phyloP scores from a whole-genome alignment of 2,329 filamentous ascomycete species.

The Trichoderma cornu-damae region DNA sequence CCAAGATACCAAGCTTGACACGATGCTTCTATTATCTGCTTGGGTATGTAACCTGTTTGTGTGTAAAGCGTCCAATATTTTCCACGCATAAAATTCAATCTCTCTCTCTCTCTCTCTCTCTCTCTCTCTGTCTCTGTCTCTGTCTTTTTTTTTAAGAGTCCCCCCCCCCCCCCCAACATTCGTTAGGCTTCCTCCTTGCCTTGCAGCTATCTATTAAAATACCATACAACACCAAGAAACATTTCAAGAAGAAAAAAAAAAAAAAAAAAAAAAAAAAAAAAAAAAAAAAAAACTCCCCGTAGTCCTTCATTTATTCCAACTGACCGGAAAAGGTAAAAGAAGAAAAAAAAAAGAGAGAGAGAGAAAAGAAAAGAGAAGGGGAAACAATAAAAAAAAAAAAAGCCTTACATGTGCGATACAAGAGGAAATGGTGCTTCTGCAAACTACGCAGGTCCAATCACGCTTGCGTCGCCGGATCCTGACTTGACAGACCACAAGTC shows the following conservation, averaged over 20 bases:
- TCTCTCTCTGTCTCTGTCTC: background rate
- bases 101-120: background rate
- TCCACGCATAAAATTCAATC: background rate
- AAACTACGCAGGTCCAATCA: conserved; percentile 5
- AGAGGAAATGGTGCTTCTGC: background rate
- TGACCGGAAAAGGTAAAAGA: background rate
- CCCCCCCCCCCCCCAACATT: background rate
- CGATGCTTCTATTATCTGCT: conserved; percentile 6
- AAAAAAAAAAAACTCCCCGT: background rate
- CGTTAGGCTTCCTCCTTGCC: background rate
- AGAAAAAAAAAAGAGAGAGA: too few species aligned
- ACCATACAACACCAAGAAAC: conserved; percentile 9
- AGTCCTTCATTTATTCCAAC: conserved; percentile 10
- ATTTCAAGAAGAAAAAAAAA: background rate
- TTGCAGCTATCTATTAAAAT: conserved; percentile 6
- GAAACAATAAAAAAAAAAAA: background rate
- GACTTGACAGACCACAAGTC: conserved; percentile 56
- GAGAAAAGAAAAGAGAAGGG: background rate
- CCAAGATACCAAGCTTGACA: background rate
- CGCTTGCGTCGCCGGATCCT: background rate
- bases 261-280: background rate
- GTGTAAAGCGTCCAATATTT: background rate
- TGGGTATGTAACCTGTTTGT: conserved; percentile 4
- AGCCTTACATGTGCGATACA: conserved; percentile 8
- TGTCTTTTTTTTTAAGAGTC: background rate